phyloP scores from a whole-genome alignment of 139 green algal species.

The Haematococcus lacustris region DNA sequence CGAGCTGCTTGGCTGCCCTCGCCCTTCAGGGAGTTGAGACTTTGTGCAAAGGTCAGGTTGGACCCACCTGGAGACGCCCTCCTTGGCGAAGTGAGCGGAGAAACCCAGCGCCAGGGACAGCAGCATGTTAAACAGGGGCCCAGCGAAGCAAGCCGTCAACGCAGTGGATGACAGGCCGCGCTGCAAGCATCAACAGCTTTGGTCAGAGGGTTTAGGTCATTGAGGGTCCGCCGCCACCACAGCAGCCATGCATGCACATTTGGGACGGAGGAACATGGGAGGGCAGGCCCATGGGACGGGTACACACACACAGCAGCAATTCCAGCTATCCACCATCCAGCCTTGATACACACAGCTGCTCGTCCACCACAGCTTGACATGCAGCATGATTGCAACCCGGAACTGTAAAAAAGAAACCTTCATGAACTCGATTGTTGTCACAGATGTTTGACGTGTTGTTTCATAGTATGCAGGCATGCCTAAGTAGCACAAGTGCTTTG shows the following conservation, averaged over 20 bases:
- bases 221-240: too few species aligned
- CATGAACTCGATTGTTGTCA: not conserved
- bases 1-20: too few species aligned
- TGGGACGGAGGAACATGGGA: not conserved
- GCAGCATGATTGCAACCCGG: not conserved
- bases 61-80: slow-evolving; percentile 3
- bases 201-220: not conserved
- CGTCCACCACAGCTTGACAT: not conserved
- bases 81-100: slow-evolving; percentile 31
- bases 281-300: not conserved
- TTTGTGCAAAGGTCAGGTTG: not conserved
- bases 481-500: not conserved
- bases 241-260: not conserved
- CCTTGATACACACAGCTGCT: not conserved
- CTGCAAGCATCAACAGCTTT: not conserved
- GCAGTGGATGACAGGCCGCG: slow-evolving; percentile 62
- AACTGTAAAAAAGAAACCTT: not conserved
- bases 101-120: slow-evolving; percentile 62
- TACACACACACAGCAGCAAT: not conserved
- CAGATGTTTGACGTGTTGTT: not conserved
- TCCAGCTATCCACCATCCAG: not conserved
- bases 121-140: slow-evolving; percentile 88
- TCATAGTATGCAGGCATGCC: too few species aligned
- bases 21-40: too few species aligned
- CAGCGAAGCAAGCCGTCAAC: slow-evolving; percentile 86